A percentile compares a stretch with the other conserved stretches of the same genome.
These are phyloP conservation scores for Datura wrightii DNA, from an alignment of 257 asterid species.

Conservation along the genomic window DNA sequence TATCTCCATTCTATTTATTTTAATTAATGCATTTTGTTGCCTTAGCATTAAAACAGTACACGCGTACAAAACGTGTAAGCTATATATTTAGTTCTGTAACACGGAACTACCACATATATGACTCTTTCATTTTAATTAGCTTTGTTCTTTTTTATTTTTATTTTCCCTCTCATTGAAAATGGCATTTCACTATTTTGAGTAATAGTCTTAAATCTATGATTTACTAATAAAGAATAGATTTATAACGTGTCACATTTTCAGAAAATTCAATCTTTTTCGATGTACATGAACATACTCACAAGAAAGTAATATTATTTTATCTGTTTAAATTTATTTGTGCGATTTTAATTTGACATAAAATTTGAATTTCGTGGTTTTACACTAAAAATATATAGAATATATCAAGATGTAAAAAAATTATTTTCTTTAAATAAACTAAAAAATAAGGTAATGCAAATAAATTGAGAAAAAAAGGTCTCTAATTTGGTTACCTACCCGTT, in stretches of 20 bases:
- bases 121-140: neutral
- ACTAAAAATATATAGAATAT: too few relatives aligned
- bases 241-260: neutral
- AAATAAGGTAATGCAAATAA: too few relatives aligned
- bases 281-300: neutral
- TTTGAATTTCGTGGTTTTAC: too few relatives aligned
- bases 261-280: neutral
- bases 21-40: neutral
- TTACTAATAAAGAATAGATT: neutral
- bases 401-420: too few relatives aligned
- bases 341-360: too few relatives aligned
- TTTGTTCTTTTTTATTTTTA: neutral
- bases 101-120: neutral
- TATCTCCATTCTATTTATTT: neutral
- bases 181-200: neutral
- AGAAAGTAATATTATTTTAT: too few relatives aligned
- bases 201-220: neutral
- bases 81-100: neutral
- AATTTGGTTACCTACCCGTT: neutral
- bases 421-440: too few relatives aligned
- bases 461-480: too few relatives aligned
- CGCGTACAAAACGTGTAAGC: neutral
- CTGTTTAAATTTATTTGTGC: too few relatives aligned
- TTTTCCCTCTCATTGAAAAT: neutral
- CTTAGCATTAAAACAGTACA: neutral